These are phyloP conservation scores for Tolypocladium amazonense DNA, from an alignment of 2,329 filamentous ascomycete species.

Conservation along the genomic window DNA sequence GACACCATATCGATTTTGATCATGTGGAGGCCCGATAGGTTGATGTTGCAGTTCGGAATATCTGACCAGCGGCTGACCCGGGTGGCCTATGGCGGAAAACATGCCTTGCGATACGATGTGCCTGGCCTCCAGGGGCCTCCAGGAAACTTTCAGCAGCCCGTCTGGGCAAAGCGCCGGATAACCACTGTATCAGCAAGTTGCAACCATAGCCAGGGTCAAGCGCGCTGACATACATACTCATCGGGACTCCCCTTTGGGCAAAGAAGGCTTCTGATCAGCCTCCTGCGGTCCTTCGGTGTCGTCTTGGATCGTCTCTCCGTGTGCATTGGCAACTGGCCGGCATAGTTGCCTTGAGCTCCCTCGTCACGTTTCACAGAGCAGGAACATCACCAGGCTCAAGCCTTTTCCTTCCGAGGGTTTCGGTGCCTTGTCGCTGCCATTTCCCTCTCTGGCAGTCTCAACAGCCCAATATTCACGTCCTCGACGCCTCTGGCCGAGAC, in stretches of 20 bases:
- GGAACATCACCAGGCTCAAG: background rate
- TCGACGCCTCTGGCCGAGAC: slow-evolving; percentile 13
- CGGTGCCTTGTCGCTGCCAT: background rate
- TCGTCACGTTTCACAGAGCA: background rate
- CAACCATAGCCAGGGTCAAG: background rate
- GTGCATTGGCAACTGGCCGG: background rate
- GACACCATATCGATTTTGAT: background rate
- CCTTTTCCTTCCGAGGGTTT: background rate
- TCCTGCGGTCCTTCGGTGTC: background rate
- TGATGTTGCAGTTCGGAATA: background rate
- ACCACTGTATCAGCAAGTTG: background rate
- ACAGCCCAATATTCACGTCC: background rate
- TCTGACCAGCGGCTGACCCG: background rate
- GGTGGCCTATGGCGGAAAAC: too few species aligned
- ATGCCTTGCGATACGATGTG: background rate
- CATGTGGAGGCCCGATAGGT: too few species aligned
- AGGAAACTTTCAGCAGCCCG: background rate
- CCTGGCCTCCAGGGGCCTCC: too few species aligned
- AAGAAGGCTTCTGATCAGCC: background rate
- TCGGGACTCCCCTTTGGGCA: background rate
- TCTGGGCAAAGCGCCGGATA: background rate
- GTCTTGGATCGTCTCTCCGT: background rate
- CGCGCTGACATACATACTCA: background rate
- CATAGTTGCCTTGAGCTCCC: background rate
- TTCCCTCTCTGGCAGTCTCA: background rate